Evolutionary conservation across 352 stramenopile genomes (phyloP).

Genomic region (Phytophthora citricola): DNA sequence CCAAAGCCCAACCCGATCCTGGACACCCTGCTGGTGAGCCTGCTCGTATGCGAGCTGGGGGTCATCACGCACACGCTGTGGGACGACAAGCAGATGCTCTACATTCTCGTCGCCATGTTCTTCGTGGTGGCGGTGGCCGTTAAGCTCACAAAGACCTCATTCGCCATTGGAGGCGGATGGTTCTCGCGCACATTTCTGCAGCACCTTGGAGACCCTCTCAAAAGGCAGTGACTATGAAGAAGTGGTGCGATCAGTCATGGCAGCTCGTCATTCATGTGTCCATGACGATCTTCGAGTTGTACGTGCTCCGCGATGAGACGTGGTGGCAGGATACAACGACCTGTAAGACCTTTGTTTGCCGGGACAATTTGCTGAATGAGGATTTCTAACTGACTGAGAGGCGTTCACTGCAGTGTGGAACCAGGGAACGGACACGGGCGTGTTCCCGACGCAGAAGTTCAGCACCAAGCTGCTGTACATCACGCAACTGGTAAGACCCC

Average conservation of each 20-base stretch:
- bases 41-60: slow-evolving; percentile 69
- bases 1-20: slow-evolving; percentile 72
- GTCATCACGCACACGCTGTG: slow-evolving; percentile 70
- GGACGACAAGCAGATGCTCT: slow-evolving; percentile 75
- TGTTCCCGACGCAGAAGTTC: slow-evolving; percentile 86
- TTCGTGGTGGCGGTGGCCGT: slow-evolving; percentile 77
- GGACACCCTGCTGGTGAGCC: slow-evolving; percentile 65
- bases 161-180: slow-evolving; percentile 67
- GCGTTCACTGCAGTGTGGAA: slow-evolving; percentile 68
- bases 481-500: slow-evolving; percentile 66
- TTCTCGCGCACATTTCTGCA: slow-evolving; percentile 83
- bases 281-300: slow-evolving; percentile 87
- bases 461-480: slow-evolving; percentile 86
- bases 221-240: slow-evolving; percentile 88
- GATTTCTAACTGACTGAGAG: slow-evolving; percentile 8
- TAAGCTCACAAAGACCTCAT: slow-evolving; percentile 70
- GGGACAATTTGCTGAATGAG: not conserved
- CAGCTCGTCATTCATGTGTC: slow-evolving; percentile 84
- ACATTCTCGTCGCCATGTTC: slow-evolving; percentile 66
- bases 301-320: slow-evolving; percentile 80
- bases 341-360: slow-evolving; percentile 41
- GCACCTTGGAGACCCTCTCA: slow-evolving; percentile 82
- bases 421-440: slow-evolving; percentile 66
- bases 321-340: slow-evolving; percentile 90
- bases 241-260: slow-evolving; percentile 91